Percentiles rank a stretch among this genome's conserved stretches.
phyloP scores from a whole-genome alignment of 306 rosid genomes.

The Cicer pinnatifidum region DNA sequence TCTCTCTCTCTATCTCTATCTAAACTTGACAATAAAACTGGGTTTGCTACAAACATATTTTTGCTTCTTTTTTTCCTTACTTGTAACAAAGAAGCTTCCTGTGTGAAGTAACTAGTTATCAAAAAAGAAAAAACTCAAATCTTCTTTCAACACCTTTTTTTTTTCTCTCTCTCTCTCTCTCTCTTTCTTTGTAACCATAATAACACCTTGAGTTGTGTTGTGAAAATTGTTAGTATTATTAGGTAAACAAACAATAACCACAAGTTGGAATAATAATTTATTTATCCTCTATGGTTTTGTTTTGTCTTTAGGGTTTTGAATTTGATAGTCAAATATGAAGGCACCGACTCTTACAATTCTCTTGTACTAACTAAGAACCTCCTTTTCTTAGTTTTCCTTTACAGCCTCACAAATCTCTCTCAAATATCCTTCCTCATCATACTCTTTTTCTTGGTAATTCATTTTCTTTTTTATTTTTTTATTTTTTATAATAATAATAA shows the following conservation, averaged over 20 bases:
- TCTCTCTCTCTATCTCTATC: slow-evolving; percentile 28
- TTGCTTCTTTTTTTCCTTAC: slow-evolving; percentile 40
- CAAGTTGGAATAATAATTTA: slow-evolving; percentile 19
- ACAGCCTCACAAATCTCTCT: slow-evolving; percentile 50
- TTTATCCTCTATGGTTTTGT: slow-evolving; percentile 35
- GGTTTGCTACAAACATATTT: slow-evolving; percentile 39
- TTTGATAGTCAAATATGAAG: slow-evolving; percentile 61
- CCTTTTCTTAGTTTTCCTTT: slow-evolving; percentile 39
- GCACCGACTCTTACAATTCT: slow-evolving; percentile 58
- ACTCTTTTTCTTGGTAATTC: slow-evolving; percentile 37
- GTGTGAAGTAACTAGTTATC: slow-evolving; percentile 48
- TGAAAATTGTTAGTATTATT: slow-evolving; percentile 10
- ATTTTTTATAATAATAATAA: neutral
- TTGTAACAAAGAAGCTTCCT: slow-evolving; percentile 52
- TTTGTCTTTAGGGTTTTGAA: slow-evolving; percentile 61
- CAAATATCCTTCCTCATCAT: slow-evolving; percentile 36
- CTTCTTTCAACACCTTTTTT: too few species aligned
- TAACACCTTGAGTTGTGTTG: slow-evolving; percentile 10
- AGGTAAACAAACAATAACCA: slow-evolving; percentile 63
- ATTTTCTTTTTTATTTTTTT: neutral
- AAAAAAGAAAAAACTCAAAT: slow-evolving; percentile 22
- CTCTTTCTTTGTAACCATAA: slow-evolving; percentile 8
- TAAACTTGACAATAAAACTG: slow-evolving; percentile 49
- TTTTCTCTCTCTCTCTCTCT: too few species aligned
- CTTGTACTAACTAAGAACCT: slow-evolving; percentile 36